These are phyloP conservation scores for Xylariaceae sp. DNA, from an alignment of 2,329 filamentous ascomycete species.

Conservation along the genomic window DNA sequence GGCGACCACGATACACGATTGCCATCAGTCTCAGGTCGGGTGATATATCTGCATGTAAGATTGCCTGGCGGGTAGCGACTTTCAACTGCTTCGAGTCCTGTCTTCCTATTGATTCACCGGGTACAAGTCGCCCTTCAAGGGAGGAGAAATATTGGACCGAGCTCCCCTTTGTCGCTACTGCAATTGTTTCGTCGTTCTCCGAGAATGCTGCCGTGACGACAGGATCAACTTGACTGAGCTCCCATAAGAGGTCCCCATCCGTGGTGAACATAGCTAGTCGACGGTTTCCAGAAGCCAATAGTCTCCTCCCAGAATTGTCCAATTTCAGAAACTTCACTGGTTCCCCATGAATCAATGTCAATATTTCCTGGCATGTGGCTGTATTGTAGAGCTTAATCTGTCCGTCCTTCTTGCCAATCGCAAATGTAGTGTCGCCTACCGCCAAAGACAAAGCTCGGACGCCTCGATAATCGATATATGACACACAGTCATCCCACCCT, in stretches of 20 bases:
- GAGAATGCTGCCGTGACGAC: constrained; percentile 3
- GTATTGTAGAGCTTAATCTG: constrained; percentile 9
- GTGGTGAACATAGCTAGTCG: constrained; percentile 2
- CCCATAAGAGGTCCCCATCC: constrained; percentile 3
- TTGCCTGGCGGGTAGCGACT: not conserved
- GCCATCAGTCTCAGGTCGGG: constrained; percentile 5
- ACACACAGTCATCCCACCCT: constrained; percentile 9
- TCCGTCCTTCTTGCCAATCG: constrained; percentile 5
- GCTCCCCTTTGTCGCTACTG: constrained; percentile 1
- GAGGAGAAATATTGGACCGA: constrained; percentile 2
- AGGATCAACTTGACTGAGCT: not conserved
- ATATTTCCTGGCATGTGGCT: constrained; percentile 4
- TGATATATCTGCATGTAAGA: constrained; percentile 7
- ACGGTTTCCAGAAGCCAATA: constrained; percentile 3
- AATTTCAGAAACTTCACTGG: constrained; percentile 6
- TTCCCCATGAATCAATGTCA: not conserved
- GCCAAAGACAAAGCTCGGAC: constrained; percentile 2
- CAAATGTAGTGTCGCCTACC: constrained; percentile 5
- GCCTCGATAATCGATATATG: constrained; percentile 5
- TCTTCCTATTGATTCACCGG: not conserved
- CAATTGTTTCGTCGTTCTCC: constrained; percentile 1
- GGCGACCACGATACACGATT: constrained; percentile 6
- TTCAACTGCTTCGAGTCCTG: not conserved
- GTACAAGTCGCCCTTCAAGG: not conserved
- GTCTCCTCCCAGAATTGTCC: constrained; percentile 1